phyloP scores from a whole-genome alignment of 495 filamentous ascomycete genomes.

The Xylaria telfairii region DNA sequence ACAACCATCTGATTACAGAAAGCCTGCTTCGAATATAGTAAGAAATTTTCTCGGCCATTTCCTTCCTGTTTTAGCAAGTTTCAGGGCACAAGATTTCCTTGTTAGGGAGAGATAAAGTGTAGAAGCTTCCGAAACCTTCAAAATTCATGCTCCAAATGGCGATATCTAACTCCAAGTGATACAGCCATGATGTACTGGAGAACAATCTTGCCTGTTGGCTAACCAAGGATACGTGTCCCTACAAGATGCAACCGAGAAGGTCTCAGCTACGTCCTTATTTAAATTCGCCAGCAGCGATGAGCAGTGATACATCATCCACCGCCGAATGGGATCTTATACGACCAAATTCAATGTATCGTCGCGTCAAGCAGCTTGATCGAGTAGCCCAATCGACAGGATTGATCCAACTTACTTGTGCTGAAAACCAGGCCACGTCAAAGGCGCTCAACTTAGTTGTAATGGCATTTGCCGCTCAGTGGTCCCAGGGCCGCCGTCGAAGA shows the following conservation, averaged over 20 bases:
- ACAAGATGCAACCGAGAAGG: slow-evolving; percentile 13
- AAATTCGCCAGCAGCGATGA: not conserved
- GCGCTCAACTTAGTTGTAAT: slow-evolving; percentile 52
- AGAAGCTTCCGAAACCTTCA: too few species aligned
- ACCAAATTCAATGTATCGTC: slow-evolving; percentile 53
- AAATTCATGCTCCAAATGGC: too few species aligned
- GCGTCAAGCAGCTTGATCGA: slow-evolving; percentile 51
- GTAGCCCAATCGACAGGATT: slow-evolving; percentile 39
- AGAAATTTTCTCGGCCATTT: too few species aligned
- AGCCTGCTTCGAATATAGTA: slow-evolving; percentile 50
- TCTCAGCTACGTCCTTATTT: not conserved
- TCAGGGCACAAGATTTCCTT: too few species aligned
- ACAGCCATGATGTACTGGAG: slow-evolving; percentile 52
- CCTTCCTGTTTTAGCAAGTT: too few species aligned
- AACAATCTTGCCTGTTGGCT: slow-evolving; percentile 47
- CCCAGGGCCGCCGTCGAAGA: slow-evolving; percentile 38
- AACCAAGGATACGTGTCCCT: not conserved
- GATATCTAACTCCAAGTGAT: too few species aligned
- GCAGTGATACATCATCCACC: too few species aligned
- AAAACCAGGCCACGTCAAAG: slow-evolving; percentile 45
- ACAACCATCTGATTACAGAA: slow-evolving; percentile 37
- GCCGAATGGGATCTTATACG: slow-evolving; percentile 48
- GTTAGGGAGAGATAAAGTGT: too few species aligned
- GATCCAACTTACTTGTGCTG: slow-evolving; percentile 40
- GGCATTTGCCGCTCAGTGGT: slow-evolving; percentile 57